These are phyloP conservation scores for Erysimum cheiri DNA, from an alignment of 441 rosid genomes.

Conservation along the genomic window DNA sequence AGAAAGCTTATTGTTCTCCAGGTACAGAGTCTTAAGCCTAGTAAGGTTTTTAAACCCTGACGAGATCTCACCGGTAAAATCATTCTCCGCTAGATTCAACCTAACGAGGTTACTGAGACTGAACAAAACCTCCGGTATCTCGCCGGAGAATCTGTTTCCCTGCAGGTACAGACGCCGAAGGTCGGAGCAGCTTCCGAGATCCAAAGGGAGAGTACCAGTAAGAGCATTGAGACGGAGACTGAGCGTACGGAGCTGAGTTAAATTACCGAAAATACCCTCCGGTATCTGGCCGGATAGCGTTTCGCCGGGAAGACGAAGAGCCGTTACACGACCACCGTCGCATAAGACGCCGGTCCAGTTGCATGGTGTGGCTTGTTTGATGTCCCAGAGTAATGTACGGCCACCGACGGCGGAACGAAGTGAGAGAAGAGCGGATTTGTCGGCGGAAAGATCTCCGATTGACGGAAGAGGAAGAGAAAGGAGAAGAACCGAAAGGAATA, in stretches of 20 bases:
- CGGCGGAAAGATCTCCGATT: slow-evolving; percentile 70
- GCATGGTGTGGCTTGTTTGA: slow-evolving; percentile 60
- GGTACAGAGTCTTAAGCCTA: slow-evolving; percentile 64
- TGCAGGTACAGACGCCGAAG: slow-evolving; percentile 78
- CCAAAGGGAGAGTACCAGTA: slow-evolving; percentile 68
- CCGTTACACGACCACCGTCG: slow-evolving; percentile 62
- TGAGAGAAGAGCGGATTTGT: slow-evolving; percentile 70
- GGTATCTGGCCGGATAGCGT: slow-evolving; percentile 79
- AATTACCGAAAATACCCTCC: slow-evolving; percentile 66
- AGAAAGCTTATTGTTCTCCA: slow-evolving; percentile 72
- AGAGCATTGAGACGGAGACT: slow-evolving; percentile 82
- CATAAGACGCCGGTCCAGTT: slow-evolving; percentile 86
- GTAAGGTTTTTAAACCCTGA: slow-evolving; percentile 64
- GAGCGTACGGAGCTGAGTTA: slow-evolving; percentile 75
- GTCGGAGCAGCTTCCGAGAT: slow-evolving; percentile 65
- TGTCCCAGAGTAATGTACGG: slow-evolving; percentile 80
- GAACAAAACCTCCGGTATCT: slow-evolving; percentile 72
- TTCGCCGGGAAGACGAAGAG: slow-evolving; percentile 79
- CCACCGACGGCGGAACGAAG: slow-evolving; percentile 85
- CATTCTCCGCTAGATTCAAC: slow-evolving; percentile 69
- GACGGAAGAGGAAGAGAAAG: slow-evolving; percentile 44
- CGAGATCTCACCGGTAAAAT: slow-evolving; percentile 70
- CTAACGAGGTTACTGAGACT: slow-evolving; percentile 63
- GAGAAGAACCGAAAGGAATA: slow-evolving; percentile 23
- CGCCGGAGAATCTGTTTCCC: slow-evolving; percentile 80